phyloP scores from a whole-genome alignment of 176 grass and related monocot species.

The Saccharum spontaneum region DNA sequence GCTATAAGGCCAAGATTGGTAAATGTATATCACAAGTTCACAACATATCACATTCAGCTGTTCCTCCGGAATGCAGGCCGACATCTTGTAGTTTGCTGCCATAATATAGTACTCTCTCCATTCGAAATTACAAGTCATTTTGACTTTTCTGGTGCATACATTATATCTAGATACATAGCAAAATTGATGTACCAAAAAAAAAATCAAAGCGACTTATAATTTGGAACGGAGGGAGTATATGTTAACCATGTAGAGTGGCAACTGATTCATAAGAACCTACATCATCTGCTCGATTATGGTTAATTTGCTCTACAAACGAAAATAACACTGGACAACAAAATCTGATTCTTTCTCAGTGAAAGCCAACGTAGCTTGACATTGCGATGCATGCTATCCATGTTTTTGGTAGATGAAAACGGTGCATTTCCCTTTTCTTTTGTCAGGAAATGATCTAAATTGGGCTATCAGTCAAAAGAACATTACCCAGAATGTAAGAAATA shows the following conservation, averaged over 20 bases:
- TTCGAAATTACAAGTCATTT: no score
- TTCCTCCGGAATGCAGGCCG: background rate
- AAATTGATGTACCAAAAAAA: no score
- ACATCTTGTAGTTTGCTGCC: background rate
- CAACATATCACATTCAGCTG: background rate
- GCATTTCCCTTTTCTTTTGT: background rate
- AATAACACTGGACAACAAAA: background rate
- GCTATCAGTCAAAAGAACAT: conserved; percentile 3
- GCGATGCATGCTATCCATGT: background rate
- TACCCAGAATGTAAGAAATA: background rate
- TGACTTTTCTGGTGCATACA: no score
- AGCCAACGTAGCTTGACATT: background rate
- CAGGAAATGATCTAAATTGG: background rate
- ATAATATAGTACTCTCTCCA: no score
- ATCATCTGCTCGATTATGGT: background rate
- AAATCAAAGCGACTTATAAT: no score
- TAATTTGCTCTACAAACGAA: background rate
- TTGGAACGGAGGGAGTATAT: background rate
- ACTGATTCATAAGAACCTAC: background rate
- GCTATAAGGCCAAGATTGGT: background rate
- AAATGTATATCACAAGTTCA: background rate
- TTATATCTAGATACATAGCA: no score
- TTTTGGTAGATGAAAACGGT: background rate
- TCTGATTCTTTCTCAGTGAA: background rate
- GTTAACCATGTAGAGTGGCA: background rate